Conservation (phyloP, 352 stramenopile species). For the Phytophthora idaei region DNA sequence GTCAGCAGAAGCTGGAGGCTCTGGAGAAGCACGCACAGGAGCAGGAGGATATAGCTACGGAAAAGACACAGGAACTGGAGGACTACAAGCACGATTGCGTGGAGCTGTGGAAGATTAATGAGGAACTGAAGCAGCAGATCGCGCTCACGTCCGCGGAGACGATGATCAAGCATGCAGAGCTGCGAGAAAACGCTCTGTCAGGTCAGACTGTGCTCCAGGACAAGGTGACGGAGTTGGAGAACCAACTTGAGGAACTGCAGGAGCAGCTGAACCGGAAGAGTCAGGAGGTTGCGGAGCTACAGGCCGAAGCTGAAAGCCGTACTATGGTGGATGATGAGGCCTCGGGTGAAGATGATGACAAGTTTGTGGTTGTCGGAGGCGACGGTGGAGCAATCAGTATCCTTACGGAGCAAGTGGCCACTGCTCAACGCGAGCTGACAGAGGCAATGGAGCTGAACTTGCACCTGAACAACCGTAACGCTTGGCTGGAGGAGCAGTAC, state of each 20-base stretch:
- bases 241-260: constrained; percentile 61
- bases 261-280: constrained; percentile 67
- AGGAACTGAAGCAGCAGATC: constrained; percentile 82
- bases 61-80: constrained; percentile 63
- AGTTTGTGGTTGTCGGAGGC: constrained; percentile 57
- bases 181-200: constrained; percentile 61
- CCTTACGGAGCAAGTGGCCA: constrained; percentile 74
- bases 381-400: constrained; percentile 54
- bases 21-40: constrained; percentile 33
- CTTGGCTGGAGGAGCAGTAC: constrained; percentile 79
- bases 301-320: constrained; percentile 32
- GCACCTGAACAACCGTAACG: constrained; percentile 79
- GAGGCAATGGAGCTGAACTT: constrained; percentile 86
- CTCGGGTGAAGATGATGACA: constrained; percentile 38
- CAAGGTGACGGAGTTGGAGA: constrained; percentile 67
- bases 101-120: constrained; percentile 79
- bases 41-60: constrained; percentile 28
- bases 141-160: constrained; percentile 58
- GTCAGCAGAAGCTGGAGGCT: constrained; percentile 19
- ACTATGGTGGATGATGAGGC: constrained; percentile 18
- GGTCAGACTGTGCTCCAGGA: constrained; percentile 52
- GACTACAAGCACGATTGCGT: constrained; percentile 86
- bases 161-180: constrained; percentile 63
- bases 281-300: constrained; percentile 50
- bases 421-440: constrained; percentile 76